A percentile compares a stretch with the other conserved stretches of the same genome.
Conservation (phyloP, 139 green algal species). For the Auxenochlorella protothecoides region DNA sequence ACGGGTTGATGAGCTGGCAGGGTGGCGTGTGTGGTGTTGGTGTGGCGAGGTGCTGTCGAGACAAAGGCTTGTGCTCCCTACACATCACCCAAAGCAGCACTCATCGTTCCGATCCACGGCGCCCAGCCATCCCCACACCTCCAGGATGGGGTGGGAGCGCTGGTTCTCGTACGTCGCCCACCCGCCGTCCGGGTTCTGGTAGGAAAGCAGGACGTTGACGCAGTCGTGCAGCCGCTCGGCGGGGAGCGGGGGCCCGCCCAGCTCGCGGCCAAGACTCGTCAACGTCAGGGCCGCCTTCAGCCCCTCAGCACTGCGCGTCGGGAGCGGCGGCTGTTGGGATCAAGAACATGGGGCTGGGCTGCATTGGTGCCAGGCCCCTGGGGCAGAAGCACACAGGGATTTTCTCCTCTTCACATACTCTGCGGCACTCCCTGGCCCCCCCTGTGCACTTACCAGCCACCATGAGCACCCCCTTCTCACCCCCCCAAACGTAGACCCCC, state of each 20-base stretch:
- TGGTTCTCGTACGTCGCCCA: conserved; percentile 99
- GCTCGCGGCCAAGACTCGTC: conserved; percentile 17
- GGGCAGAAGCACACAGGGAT: too few species aligned
- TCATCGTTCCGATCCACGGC: not conserved
- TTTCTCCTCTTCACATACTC: too few species aligned
- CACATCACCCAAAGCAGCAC: not conserved
- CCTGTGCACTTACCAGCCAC: not conserved
- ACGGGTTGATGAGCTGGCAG: conserved; percentile 90
- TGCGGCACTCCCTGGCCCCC: too few species aligned
- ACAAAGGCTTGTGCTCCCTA: not conserved
- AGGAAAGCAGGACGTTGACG: conserved; percentile 66
- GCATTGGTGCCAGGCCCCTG: too few species aligned
- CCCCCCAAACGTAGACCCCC: not conserved
- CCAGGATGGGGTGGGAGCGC: conserved; percentile 59
- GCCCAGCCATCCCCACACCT: conserved; percentile 11
- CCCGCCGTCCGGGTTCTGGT: conserved; percentile 85
- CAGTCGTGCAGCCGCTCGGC: conserved; percentile 63
- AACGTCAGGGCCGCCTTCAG: conserved; percentile 74
- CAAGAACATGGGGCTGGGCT: too few species aligned
- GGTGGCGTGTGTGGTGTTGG: too few species aligned
- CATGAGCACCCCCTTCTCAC: conserved; percentile 13
- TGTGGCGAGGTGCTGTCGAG: too few species aligned
- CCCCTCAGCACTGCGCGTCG: conserved; percentile 6
- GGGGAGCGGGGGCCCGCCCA: conserved; percentile 51
- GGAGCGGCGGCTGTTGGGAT: too few species aligned